Evolutionary conservation across 306 rosid genomes (phyloP), one percentile per base, ranked within the genome.

Genomic region (Castanea crenata): DNA sequence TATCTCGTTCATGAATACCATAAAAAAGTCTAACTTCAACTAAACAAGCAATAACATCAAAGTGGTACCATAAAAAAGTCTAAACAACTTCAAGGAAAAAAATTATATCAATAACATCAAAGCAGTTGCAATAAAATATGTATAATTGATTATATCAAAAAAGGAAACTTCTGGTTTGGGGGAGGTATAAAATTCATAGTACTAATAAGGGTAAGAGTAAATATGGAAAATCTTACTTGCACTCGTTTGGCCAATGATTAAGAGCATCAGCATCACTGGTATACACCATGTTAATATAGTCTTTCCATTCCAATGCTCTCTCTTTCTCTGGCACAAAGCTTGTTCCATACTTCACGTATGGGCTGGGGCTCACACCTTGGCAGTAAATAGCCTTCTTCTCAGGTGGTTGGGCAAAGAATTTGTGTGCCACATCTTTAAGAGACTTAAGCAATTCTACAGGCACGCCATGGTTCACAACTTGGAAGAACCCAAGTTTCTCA

Each of bases 271-370:
- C 87, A 71, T 91, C 96, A 68, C 1, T 57, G 52, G 76, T 84
- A 54, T 84, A 87, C 13, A 69, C 79, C 96, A 91, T 86, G 27
- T 87, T 86, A 3, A 89, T 55, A 58, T 87, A 88, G 51, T 89
- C 93, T 80, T 85, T 91, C 93, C 96, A 91, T 69, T 89, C 92
- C 86, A 91, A 78, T 0, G 89, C 86, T 62, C 75, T 82, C 79
- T 91, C 96, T 56, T 83, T 88, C 87, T 91, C 90, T 7, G 96
- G 96, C 27, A 49, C 91, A 76, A 92, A 92, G 85, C 92, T 90
- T 3, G 91, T 92, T 3, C 87, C 90, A 29, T 87, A 88, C 77
- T 80, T 90, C 18, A 92, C 82, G 32, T 29, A 25, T 0, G 85
- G 78, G 74, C 87, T 79, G 2, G 88, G 88, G 51, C 89, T 83